Base-by-base conservation (phyloP, 306 rosid species). In the Quercus suber region DNA sequence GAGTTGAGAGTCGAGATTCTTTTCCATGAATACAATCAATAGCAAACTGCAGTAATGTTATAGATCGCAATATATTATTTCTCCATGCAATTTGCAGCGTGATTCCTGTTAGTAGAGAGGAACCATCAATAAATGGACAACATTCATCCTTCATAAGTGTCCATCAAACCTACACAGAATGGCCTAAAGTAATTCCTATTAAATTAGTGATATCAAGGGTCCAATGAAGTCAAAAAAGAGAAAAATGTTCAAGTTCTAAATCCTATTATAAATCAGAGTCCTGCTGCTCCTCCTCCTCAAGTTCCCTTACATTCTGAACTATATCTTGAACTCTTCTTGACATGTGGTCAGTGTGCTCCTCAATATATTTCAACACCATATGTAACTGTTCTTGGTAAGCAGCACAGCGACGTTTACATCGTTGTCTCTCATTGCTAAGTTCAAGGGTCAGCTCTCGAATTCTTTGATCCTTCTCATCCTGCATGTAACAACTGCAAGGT, bases 401-500 rank as follows among this genome's bases (percentile, higher is more conserved):
- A 53, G 91, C 96, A 77, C 96, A 89, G 5, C 88, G 86, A 4
- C 91, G 86, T 76, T 86, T 87, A 79, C 84, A 87, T 80, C 83
- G 88, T 75, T 91, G 91, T 84, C 86, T 87, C 76, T 87, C 96
- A 23, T 91, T 89, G 80, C 84, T 74, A 84, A 91, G 69, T 77
- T 87, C 91, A 30, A 87, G 83, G 0, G 93, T 84, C 53, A 89
- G 75, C 68, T 87, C 92, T 25, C 88, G 92, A 74, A 91, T 89
- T 85, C 93, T 86, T 81, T 79, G 89, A 71, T 91, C 90, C 80
- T 91, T 91, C 86, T 89, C 90, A 70, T 88, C 93, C 92, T 91
- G 89, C 59, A 67, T 45, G 76, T 31, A 67, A 71, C 76, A 77
- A 28, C 73, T 60, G 51, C 31, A 61, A 6, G 33, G 51, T 28